These are phyloP conservation scores for Nemania bipapillata DNA, from an alignment of 2,329 filamentous ascomycete genomes.

Conservation along the genomic window DNA sequence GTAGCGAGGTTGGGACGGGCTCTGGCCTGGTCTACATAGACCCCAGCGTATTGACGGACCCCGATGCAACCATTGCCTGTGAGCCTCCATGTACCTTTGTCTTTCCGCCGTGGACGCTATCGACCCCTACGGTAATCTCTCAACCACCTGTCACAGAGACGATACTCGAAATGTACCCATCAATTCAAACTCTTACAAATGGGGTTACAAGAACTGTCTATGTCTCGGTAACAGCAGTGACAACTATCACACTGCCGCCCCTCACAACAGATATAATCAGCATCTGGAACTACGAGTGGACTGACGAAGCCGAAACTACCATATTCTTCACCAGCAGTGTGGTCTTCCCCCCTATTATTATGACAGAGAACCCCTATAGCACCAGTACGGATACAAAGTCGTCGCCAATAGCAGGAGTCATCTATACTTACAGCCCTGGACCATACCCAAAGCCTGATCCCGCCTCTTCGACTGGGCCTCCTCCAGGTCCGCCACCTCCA, in stretches of 20 bases:
- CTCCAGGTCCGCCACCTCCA: background rate
- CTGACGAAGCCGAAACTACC: background rate
- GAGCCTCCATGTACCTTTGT: slow-evolving; percentile 6
- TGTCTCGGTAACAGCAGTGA: background rate
- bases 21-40: background rate
- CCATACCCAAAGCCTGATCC: background rate
- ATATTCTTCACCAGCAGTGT: slow-evolving; percentile 1
- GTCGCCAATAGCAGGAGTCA: background rate
- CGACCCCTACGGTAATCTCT: background rate
- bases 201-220: background rate
- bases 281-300: background rate
- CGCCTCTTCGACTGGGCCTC: no score
- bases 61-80: background rate
- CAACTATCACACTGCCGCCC: background rate
- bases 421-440: background rate
- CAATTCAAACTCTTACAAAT: background rate
- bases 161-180: background rate
- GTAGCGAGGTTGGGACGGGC: background rate
- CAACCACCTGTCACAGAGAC: background rate
- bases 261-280: background rate
- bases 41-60: background rate
- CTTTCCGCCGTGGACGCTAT: background rate
- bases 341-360: background rate
- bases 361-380: background rate
- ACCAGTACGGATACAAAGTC: background rate